Base-by-base conservation (phyloP, 352 stramenopile species). In the Pythium sp. region DNA sequence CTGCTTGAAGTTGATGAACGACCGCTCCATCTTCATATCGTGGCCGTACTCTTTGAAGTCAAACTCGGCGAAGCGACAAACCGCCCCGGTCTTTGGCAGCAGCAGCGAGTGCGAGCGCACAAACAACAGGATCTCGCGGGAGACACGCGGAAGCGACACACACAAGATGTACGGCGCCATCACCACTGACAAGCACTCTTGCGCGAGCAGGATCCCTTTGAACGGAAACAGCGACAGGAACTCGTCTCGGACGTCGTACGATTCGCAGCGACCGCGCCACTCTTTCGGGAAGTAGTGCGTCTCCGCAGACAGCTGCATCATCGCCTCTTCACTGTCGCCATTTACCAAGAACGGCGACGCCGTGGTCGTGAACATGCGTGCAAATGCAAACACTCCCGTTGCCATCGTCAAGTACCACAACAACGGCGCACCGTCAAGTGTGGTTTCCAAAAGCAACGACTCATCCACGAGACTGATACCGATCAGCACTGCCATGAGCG, bases 341-440 rank as follows among this genome's bases (percentile, higher is more conserved):
- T 92, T 89, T 22, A 89, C 61, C 67, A 93, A 60, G 58, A 92
- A 95, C 7, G 78, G 89, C 18, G 89, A 90, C 4, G 75, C 64
- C 2, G 85, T 81, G 8, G 89, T 82, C 28, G 86, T 89, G 64
- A 97, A 94, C 38, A 77, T 89, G 28, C 92, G 80, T 36, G 87
- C 86, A 15, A 93, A 69, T 30, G 89, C 89, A 66, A 97, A 97
- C 0, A 96, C 64, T 24, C 76, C 78, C 6, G 84, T 95, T 22
- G 95, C 79, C 11, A 99, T 77, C 5, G 97, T 98, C 38, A 98
- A 77, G 76, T 99, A 99, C 97, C 96, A 99, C 11, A 99, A 58
- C 55, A 99, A 70, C 74, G 99, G 98, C 54, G 90, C 89, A 14
- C 95, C 86, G 28, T 86, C 87, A 18, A 99, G 81, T 65, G 98